A percentile compares a stretch with the other conserved stretches of the same genome.
These are phyloP conservation scores for Picea mariana DNA, from an alignment of 83 land plant genomes.

Conservation along the genomic window DNA sequence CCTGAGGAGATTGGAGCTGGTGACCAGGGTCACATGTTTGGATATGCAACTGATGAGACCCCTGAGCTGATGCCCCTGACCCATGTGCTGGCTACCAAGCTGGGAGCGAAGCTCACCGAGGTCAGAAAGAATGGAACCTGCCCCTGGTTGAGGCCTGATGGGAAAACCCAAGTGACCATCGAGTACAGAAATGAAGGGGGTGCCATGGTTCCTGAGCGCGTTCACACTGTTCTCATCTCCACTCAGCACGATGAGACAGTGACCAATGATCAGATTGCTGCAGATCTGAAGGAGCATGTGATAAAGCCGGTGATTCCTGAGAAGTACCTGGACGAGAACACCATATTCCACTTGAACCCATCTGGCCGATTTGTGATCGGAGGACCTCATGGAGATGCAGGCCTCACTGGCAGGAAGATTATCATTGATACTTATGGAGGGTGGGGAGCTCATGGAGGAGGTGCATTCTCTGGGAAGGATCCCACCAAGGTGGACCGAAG, in stretches of 20 bases:
- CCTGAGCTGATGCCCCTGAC: no score
- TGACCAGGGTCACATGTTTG: no score
- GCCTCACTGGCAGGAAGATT: no score
- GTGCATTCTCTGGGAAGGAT: constrained; percentile 73
- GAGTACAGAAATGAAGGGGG: constrained; percentile 66
- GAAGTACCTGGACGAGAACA: constrained; percentile 59
- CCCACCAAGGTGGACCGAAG: constrained; percentile 76
- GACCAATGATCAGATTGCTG: constrained; percentile 56
- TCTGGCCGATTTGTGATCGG: constrained; percentile 65
- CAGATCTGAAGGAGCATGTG: constrained; percentile 51
- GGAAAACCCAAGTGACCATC: constrained; percentile 65
- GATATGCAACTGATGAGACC: no score
- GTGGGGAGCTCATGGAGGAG: constrained; percentile 78
- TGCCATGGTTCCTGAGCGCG: constrained; percentile 57
- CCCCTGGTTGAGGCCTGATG: constrained; percentile 62
- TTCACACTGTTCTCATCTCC: constrained; percentile 67
- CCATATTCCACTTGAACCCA: constrained; percentile 64
- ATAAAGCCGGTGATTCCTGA: constrained; percentile 51
- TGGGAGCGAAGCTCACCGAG: no score
- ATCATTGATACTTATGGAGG: no score
- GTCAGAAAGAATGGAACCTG: no score
- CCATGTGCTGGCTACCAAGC: no score
- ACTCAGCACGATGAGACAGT: constrained; percentile 73
- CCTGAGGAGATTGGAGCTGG: no score
- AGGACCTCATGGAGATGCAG: no score